A percentile compares a stretch with the other conserved stretches of the same genome.
Evolutionary conservation across 345 rosid genomes (phyloP).

Genomic region (Murraya koenigii): DNA sequence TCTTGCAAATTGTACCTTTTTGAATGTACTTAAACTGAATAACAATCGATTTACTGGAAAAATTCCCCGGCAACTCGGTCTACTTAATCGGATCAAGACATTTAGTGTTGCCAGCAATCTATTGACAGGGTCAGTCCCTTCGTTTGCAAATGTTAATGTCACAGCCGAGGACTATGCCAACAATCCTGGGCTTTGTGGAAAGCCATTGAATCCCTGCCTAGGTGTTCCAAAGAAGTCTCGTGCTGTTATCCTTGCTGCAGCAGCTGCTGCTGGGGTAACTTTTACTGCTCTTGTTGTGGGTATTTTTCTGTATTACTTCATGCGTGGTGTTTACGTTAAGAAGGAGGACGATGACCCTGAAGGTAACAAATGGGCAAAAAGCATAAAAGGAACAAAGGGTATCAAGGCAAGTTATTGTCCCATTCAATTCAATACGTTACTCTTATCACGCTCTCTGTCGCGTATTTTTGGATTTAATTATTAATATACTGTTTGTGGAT

Average conservation of each 20-base stretch:
- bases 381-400: slow-evolving; percentile 59
- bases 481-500: background rate
- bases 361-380: slow-evolving; percentile 89
- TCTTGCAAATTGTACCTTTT: slow-evolving; percentile 44
- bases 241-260: slow-evolving; percentile 47
- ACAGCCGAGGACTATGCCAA: slow-evolving; percentile 27
- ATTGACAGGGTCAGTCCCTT: slow-evolving; percentile 48
- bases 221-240: slow-evolving; percentile 22
- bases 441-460: background rate
- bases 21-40: slow-evolving; percentile 65
- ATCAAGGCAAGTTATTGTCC: slow-evolving; percentile 52
- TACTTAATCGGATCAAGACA: slow-evolving; percentile 45
- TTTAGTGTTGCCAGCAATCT: slow-evolving; percentile 62
- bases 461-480: background rate
- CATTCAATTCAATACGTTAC: background rate
- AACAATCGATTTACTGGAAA: slow-evolving; percentile 55
- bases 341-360: slow-evolving; percentile 77
- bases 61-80: slow-evolving; percentile 51
- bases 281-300: slow-evolving; percentile 56
- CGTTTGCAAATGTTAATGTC: background rate
- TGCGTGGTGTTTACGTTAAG: slow-evolving; percentile 39
- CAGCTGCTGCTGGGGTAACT: slow-evolving; percentile 70
- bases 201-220: slow-evolving; percentile 41
- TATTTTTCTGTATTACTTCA: slow-evolving; percentile 42
- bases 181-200: slow-evolving; percentile 65